Conservation (phyloP, 2,329 filamentous ascomycete genomes). For the Dothistroma pini region DNA sequence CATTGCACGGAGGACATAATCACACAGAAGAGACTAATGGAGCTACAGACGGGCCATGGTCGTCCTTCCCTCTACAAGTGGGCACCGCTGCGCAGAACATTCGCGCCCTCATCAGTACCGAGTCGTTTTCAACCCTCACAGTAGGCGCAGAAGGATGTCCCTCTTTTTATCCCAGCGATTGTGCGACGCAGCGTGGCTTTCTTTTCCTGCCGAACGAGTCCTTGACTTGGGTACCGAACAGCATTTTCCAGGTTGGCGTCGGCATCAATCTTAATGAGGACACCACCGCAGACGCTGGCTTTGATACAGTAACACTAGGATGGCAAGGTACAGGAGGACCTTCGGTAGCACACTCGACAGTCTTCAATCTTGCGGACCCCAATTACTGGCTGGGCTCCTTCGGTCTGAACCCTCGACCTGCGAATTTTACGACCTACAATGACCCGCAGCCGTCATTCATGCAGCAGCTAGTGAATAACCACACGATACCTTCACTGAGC, state of each 20-base stretch:
- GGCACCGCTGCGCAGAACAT: constrained; percentile 34
- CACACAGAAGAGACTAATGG: constrained; percentile 1
- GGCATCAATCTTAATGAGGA: constrained; percentile 51
- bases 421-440: constrained; percentile 36
- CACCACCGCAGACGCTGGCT: constrained; percentile 30
- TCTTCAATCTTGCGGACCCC: constrained; percentile 28
- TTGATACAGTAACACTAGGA: constrained; percentile 35
- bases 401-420: constrained; percentile 35
- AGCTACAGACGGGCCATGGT: constrained; percentile 35
- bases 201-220: constrained; percentile 54
- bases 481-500: constrained; percentile 34
- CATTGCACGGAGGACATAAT: background rate
- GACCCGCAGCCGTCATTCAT: constrained; percentile 37
- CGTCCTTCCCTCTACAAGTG: constrained; percentile 37
- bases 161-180: constrained; percentile 27
- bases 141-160: constrained; percentile 32
- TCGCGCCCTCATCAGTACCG: constrained; percentile 34
- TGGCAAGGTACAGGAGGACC: constrained; percentile 35
- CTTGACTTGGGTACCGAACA: constrained; percentile 57
- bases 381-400: constrained; percentile 36
- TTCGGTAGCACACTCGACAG: constrained; percentile 29
- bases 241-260: constrained; percentile 59
- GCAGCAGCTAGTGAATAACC: constrained; percentile 31
- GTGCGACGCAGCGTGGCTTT: constrained; percentile 30
- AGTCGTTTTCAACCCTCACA: constrained; percentile 30